These are phyloP conservation scores for Pseudofabraea citricarpa DNA, from an alignment of 2,329 filamentous ascomycete genomes.

Conservation along the genomic window DNA sequence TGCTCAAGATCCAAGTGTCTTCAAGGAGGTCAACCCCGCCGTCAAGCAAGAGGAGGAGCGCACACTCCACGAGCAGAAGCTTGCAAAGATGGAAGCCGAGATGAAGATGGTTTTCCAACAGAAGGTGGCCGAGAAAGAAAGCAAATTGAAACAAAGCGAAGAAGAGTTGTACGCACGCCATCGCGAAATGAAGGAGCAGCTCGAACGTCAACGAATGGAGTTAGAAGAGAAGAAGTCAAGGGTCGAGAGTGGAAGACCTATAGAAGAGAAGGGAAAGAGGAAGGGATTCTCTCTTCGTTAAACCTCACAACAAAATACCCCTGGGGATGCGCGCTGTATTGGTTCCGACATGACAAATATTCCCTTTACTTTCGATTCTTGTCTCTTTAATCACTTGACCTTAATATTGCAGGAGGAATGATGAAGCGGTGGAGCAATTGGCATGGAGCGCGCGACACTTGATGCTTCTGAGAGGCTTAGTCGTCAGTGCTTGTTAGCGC, in stretches of 20 bases:
- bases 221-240: conserved; percentile 98
- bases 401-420: conserved; percentile 23
- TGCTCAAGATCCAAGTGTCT: conserved; percentile 95
- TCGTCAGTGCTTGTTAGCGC: conserved; percentile 10
- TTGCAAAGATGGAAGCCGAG: conserved; percentile 99
- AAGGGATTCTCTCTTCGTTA: conserved; percentile 99
- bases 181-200: conserved; percentile 99
- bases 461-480: conserved; percentile 25
- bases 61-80: conserved; percentile 96
- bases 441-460: conserved; percentile 18
- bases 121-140: conserved; percentile 99
- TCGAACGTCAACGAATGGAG: conserved; percentile 90
- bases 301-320: conserved; percentile 28
- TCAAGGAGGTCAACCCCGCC: conserved; percentile 99
- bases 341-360: conserved; percentile 21
- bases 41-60: conserved; percentile 99
- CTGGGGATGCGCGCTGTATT: conserved; percentile 17
- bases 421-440: conserved; percentile 15
- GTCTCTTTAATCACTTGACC: conserved; percentile 29
- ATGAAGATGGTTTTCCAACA: conserved; percentile 99
- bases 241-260: conserved; percentile 88
- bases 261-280: conserved; percentile 97
- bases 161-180: conserved; percentile 97
- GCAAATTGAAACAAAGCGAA: conserved; percentile 98
- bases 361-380: conserved; percentile 26